Percentiles rank a stretch among this genome's conserved stretches.
phyloP scores from a whole-genome alignment of 441 rosid genomes.

The Adansonia rubrostipa region DNA sequence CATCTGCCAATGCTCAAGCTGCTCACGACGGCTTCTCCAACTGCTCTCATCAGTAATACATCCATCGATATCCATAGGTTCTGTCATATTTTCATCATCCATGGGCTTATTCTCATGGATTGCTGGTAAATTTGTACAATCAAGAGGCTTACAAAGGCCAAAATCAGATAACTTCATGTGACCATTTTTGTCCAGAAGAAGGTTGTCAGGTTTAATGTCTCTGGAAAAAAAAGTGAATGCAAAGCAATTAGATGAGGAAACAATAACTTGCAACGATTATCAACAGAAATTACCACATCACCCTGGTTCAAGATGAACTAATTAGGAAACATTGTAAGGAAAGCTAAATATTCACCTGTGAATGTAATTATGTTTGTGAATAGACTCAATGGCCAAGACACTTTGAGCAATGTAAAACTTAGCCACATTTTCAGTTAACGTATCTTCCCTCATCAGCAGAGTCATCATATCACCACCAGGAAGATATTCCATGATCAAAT shows the following conservation, averaged over 20 bases:
- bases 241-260: conserved; percentile 34
- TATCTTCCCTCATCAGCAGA: conserved; percentile 90
- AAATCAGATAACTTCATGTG: conserved; percentile 98
- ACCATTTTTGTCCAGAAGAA: conserved; percentile 90
- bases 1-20: conserved; percentile 99
- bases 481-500: conserved; percentile 95
- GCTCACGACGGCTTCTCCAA: conserved; percentile 91
- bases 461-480: conserved; percentile 99
- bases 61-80: conserved; percentile 91
- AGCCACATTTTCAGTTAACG: conserved; percentile 86
- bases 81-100: conserved; percentile 62
- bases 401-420: conserved; percentile 94
- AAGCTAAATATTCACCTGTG: conserved; percentile 66
- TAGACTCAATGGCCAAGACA: conserved; percentile 91
- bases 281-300: conserved; percentile 4
- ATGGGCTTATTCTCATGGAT: conserved; percentile 75
- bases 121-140: conserved; percentile 74
- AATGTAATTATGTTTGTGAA: conserved; percentile 89
- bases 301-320: conserved; percentile 25
- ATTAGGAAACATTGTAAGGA: conserved; percentile 21
- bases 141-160: conserved; percentile 98
- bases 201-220: conserved; percentile 97
- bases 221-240: conserved; percentile 47
- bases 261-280: conserved; percentile 17
- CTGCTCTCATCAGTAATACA: conserved; percentile 70